Percentiles rank a stretch among this genome's conserved stretches.
These are phyloP conservation scores for Trichosporon asahii DNA, from an alignment of 1,284 basidiomycete species.

Conservation along the genomic window DNA sequence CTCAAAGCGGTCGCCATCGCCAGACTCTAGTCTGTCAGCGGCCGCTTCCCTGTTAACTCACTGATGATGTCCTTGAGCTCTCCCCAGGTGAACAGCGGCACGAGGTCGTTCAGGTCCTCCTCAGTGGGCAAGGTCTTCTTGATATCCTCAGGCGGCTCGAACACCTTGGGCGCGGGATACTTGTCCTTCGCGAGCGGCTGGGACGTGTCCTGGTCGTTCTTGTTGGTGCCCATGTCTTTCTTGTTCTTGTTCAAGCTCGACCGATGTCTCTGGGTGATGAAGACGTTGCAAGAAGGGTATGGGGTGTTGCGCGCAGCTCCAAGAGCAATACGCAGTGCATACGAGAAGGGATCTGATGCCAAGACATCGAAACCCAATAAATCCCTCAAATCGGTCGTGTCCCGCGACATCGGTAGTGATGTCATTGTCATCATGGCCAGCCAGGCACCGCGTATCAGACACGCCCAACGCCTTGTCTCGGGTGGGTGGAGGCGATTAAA, in stretches of 20 bases:
- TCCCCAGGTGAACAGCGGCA: slow-evolving; percentile 49
- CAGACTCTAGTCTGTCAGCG: slow-evolving; percentile 22
- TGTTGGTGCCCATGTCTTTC: background rate
- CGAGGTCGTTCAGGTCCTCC: slow-evolving; percentile 44
- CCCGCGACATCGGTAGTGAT: background rate
- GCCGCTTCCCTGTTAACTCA: slow-evolving; percentile 17
- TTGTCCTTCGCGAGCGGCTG: slow-evolving; percentile 14
- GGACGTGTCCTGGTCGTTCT: background rate
- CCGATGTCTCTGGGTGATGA: background rate
- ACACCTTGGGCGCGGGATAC: slow-evolving; percentile 37
- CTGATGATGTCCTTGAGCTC: slow-evolving; percentile 45
- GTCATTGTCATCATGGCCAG: background rate
- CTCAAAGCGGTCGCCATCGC: slow-evolving; percentile 38
- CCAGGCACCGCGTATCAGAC: background rate
- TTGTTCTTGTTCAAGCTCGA: background rate
- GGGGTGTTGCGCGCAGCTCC: background rate
- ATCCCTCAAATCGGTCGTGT: background rate
- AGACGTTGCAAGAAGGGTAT: background rate
- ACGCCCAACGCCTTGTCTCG: background rate
- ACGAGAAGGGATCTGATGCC: background rate
- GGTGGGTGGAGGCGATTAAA: background rate
- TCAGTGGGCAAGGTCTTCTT: slow-evolving; percentile 40
- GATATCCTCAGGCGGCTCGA: slow-evolving; percentile 36
- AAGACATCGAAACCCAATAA: background rate
- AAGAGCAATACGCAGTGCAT: background rate